Conservation (phyloP, 345 rosid species). For the Pugionium dolabratum region DNA sequence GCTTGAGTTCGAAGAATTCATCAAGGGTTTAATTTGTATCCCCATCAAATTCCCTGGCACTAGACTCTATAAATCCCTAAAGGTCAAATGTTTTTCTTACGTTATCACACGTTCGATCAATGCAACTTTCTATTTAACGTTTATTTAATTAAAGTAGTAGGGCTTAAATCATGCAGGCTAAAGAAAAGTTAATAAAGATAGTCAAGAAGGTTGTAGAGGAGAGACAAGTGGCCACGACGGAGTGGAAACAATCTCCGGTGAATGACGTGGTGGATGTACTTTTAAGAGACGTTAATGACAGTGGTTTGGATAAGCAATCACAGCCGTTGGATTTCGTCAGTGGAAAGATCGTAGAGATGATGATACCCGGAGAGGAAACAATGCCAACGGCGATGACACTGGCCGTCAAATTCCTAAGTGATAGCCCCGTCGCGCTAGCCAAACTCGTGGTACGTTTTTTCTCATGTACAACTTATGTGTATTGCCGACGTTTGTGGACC, state of each 20-base stretch:
- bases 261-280: constrained; percentile 73
- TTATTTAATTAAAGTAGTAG: neutral
- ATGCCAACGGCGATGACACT: constrained; percentile 86
- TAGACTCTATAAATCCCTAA: constrained; percentile 73
- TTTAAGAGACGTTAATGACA: constrained; percentile 47
- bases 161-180: constrained; percentile 59
- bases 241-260: constrained; percentile 28
- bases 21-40: constrained; percentile 88
- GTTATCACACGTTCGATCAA: neutral
- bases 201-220: constrained; percentile 68
- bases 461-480: neutral
- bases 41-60: constrained; percentile 93
- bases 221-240: constrained; percentile 48
- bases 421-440: constrained; percentile 60
- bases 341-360: constrained; percentile 84
- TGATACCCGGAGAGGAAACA: constrained; percentile 97
- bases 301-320: constrained; percentile 52
- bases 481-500: constrained; percentile 25
- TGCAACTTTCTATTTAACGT: too few relatives aligned
- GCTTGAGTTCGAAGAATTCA: constrained; percentile 75
- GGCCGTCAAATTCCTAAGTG: constrained; percentile 80
- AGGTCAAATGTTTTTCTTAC: constrained; percentile 47
- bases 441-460: constrained; percentile 56
- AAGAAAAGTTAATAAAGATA: constrained; percentile 58
- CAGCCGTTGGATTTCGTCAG: constrained; percentile 71